Evolutionary conservation across 2,329 filamentous ascomycete species (phyloP).

Genomic region (Penicillium glabrum): DNA sequence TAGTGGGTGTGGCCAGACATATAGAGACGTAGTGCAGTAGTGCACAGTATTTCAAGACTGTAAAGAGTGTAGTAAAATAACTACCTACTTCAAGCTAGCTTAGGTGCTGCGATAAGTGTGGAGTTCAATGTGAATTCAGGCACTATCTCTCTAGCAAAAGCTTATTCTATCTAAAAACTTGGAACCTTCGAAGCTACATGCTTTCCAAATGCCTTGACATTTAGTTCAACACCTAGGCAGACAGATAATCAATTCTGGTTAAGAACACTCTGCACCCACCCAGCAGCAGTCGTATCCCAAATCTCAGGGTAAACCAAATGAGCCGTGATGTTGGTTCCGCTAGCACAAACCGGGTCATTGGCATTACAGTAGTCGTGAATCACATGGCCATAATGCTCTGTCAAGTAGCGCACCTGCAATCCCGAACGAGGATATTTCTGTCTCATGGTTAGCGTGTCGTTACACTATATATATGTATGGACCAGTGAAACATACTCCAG

Average conservation of each 20-base stretch:
- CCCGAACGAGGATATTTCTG: neutral
- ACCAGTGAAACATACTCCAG: neutral
- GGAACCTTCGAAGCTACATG: too few relatives aligned
- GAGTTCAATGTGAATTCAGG: too few relatives aligned
- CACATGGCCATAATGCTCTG: neutral
- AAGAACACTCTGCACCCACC: neutral
- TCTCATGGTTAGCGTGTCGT: neutral
- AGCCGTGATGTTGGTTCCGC: neutral
- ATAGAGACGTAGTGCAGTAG: neutral
- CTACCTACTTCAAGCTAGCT: neutral
- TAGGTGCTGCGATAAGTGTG: too few relatives aligned
- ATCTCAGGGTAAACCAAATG: neutral
- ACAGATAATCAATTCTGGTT: neutral
- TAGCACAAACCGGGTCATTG: neutral
- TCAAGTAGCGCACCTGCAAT: neutral
- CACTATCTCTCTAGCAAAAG: neutral
- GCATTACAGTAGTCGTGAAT: neutral
- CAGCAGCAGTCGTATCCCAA: neutral
- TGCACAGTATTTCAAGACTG: neutral
- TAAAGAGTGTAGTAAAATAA: too few relatives aligned
- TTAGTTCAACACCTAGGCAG: neutral
- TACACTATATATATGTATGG: neutral
- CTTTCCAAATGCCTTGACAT: neutral
- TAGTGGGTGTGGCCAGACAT: neutral
- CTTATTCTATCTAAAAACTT: neutral